Evolutionary conservation across 1,284 basidiomycete species (phyloP).

Genomic region (Omphalotus olearius): DNA sequence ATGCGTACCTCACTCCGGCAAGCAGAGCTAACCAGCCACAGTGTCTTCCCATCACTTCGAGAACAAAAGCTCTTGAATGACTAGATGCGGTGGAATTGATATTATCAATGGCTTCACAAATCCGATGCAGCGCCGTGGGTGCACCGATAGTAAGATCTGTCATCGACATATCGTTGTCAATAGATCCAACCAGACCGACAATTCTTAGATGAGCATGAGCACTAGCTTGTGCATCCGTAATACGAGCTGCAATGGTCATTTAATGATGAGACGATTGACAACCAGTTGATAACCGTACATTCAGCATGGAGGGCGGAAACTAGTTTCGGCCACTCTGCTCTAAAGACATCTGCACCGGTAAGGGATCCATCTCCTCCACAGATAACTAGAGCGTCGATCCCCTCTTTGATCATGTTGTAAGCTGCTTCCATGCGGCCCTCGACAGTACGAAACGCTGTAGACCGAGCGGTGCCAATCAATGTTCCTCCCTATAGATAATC

Average conservation of each 20-base stretch:
- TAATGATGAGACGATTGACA: neutral
- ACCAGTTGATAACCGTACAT: constrained; percentile 31
- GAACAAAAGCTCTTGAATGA: constrained; percentile 96
- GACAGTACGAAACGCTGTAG: constrained; percentile 78
- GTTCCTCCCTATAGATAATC: constrained; percentile 74
- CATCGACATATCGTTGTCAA: constrained; percentile 99
- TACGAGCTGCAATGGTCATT: constrained; percentile 43
- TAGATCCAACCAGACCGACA: constrained; percentile 95
- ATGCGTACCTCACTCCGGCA: constrained; percentile 78
- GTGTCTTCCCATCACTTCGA: constrained; percentile 98
- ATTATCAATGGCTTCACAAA: constrained; percentile 97
- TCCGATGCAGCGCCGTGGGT: constrained; percentile 91
- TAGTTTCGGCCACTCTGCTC: constrained; percentile 90
- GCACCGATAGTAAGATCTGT: constrained; percentile 98
- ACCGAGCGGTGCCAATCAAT: constrained; percentile 93
- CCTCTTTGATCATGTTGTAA: constrained; percentile 89
- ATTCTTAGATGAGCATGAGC: constrained; percentile 86
- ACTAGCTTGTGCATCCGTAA: constrained; percentile 70
- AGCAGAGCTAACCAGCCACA: constrained; percentile 97
- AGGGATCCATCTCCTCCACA: constrained; percentile 97
- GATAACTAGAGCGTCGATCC: constrained; percentile 94
- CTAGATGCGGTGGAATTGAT: constrained; percentile 96
- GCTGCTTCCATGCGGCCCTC: constrained; percentile 89
- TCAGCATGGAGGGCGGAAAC: constrained; percentile 64
- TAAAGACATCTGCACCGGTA: constrained; percentile 92